Evolutionary conservation across 2,329 filamentous ascomycete genomes (phyloP), one percentile per base, ranked within the genome.

Genomic region (Alternaria sp.): DNA sequence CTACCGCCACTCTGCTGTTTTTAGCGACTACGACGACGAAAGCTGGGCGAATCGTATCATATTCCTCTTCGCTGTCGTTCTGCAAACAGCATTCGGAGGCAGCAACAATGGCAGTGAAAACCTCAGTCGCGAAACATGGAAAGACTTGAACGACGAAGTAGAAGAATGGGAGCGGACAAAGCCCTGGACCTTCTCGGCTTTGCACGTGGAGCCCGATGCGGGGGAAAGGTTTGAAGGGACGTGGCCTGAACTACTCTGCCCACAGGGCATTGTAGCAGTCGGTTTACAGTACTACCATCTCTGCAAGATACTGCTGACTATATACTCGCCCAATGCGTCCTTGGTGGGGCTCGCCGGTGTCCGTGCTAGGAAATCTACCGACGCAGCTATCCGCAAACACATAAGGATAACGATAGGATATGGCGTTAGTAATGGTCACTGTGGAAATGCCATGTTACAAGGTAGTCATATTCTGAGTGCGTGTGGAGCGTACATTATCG

Each of bases 31-130:
- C 26, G 71, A 72, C 45, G 69, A 72, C 44, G 70, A 73, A 48
- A 52, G 68, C 0, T 76, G 72, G 72, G 62, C 71, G 24, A 76
- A 76, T n/a, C 63, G 71, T 10, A 70, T 68, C 33, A 72, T 75
- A 24, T 75, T 72, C 48, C 64, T 68, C 31, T 75, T 76, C 39
- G 72, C 71, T 17, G 63, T 61, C 0, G 63, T 76, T 6, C 61
- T 76, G 0, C 66, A 72, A 46, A 56, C 65, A 37, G 70, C 70
- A 9, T 74, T 74, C 33, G 67, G 70, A 40, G 62, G 44, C 29
- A 46, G 29, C 2, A 46, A 70, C 6, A 63, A 41, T 14, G 60
- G 61, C 23, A 71, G 61, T 23, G 52, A 52, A 44, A 40, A 59
- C 13, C 51, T 73, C 5, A 69, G 66, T 1, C 56, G 62, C 14